phyloP scores from a whole-genome alignment of 352 stramenopile species.

The Elongisporangium prolatum region DNA sequence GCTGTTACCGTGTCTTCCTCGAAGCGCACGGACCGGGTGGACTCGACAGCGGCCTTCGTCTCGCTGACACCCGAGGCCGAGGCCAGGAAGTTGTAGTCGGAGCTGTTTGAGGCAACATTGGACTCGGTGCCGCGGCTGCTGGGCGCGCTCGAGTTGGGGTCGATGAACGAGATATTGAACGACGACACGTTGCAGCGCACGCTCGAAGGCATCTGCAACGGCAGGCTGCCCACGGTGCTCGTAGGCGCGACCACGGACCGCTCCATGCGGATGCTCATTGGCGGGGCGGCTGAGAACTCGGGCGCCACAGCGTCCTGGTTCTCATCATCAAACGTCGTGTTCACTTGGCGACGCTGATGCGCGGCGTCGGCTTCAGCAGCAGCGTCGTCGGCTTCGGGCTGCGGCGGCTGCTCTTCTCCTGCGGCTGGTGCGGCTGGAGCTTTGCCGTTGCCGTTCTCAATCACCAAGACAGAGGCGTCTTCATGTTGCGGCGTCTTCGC shows the following conservation, averaged over 20 bases:
- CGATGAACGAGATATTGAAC: conserved; percentile 54
- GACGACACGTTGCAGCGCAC: conserved; percentile 47
- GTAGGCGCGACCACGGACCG: conserved; percentile 2
- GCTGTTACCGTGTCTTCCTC: background rate
- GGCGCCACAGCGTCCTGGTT: conserved; percentile 16
- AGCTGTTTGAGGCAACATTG: conserved; percentile 17
- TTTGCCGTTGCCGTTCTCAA: background rate
- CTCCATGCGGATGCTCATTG: conserved; percentile 3
- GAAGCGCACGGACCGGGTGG: background rate
- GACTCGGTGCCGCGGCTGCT: conserved; percentile 24
- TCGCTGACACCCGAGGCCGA: background rate
- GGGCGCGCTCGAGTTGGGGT: conserved; percentile 31
- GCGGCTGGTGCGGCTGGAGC: background rate
- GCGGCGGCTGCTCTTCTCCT: background rate
- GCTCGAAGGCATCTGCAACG: conserved; percentile 33
- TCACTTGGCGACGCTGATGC: background rate
- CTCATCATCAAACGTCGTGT: conserved; percentile 13
- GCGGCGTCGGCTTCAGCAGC: conserved; percentile 1
- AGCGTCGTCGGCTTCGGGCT: conserved; percentile 13
- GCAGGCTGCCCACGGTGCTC: conserved; percentile 10
- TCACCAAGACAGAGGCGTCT: background rate
- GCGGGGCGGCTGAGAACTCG: conserved; percentile 6
- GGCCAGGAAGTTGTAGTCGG: background rate
- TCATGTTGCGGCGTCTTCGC: conserved; percentile 3
- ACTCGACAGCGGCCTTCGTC: background rate